Evolutionary conservation across 805 yeast species (phyloP), one percentile per base, ranked within the genome.

Genomic region (Nakazawaea ishiwadae): DNA sequence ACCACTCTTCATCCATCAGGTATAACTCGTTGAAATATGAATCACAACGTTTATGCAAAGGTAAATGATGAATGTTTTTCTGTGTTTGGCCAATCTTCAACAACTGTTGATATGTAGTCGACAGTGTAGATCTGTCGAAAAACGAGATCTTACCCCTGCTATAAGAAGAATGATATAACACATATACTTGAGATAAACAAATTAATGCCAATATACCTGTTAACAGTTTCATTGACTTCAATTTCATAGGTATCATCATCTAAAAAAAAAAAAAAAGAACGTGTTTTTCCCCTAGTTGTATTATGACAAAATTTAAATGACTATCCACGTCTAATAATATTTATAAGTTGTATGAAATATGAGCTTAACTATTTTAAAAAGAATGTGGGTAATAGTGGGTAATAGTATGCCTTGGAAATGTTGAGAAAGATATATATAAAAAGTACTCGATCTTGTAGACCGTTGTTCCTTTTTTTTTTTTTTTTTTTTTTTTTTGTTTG

Each of bases 21-120:
- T 42, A 42, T 10, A 42, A 26, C 35, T 42, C 31, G 33, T 42
- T 41, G 16, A 42, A 42, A 31, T 42, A 42, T n/a, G 44, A 19
- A 20, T 26, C 38, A 32, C 44, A 42, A 11, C 44, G 17, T 19
- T 42, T 20, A 7, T 32, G 12, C 6, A 42, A 24, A 4, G 44
- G 40, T 14, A 42, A 28, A 14, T 31, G 15, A 6, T 30, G 39
- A 9, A 40, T 11, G 16, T 30, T 28, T 24, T n/a, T n/a, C n/a
- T 40, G 35, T 4, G 35, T 15, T 20, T 40, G 39, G 4, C 35
- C 36, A 2, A 30, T 17, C 20, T 40, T 35, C 19, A 40, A 30
- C 17, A 40, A 35, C 31, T 30, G 31, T 35, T 40, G 44, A 23
- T 40, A 40, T n/a, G 44, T 40, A 7, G 44, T 40, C n/a, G 44